phyloP scores from a whole-genome alignment of 148 eudicot genomes.

The Silene latifolia region DNA sequence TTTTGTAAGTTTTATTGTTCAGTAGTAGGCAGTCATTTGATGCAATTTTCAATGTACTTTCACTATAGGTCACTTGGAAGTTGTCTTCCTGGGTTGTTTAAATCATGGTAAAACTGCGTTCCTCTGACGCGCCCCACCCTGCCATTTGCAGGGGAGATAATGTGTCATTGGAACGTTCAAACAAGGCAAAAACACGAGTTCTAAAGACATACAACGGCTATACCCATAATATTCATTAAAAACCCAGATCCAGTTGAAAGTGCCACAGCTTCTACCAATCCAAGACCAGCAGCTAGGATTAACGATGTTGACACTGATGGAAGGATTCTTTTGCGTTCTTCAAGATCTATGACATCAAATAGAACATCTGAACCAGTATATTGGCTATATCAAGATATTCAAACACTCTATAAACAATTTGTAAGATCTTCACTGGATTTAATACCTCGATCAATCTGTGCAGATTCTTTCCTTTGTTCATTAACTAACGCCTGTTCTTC shows the following conservation, averaged over 20 bases:
- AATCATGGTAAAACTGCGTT: background rate
- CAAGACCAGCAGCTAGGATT: constrained; percentile 68
- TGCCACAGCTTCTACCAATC: constrained; percentile 77
- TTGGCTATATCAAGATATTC: background rate
- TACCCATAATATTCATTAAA: constrained; percentile 84
- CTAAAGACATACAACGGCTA: constrained; percentile 76
- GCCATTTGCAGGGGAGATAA: background rate
- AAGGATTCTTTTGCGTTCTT: constrained; percentile 43
- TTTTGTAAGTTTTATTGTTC: no score
- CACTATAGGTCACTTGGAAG: background rate
- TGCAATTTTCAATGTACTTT: background rate
- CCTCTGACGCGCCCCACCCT: background rate
- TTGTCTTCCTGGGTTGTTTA: background rate
- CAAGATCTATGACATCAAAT: constrained; percentile 20
- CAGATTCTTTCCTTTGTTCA: constrained; percentile 26
- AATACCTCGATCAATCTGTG: constrained; percentile 43
- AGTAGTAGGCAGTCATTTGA: background rate
- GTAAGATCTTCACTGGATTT: constrained; percentile 18
- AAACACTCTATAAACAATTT: background rate
- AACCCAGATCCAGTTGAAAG: constrained; percentile 71
- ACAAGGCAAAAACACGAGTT: constrained; percentile 22
- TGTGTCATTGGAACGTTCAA: background rate
- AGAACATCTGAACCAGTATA: constrained; percentile 8
- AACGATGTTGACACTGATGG: constrained; percentile 85
- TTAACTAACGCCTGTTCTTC: constrained; percentile 72